A percentile compares a stretch with the other conserved stretches of the same genome.
phyloP scores from a whole-genome alignment of 1,284 basidiomycete genomes.

The Tilletia caries region DNA sequence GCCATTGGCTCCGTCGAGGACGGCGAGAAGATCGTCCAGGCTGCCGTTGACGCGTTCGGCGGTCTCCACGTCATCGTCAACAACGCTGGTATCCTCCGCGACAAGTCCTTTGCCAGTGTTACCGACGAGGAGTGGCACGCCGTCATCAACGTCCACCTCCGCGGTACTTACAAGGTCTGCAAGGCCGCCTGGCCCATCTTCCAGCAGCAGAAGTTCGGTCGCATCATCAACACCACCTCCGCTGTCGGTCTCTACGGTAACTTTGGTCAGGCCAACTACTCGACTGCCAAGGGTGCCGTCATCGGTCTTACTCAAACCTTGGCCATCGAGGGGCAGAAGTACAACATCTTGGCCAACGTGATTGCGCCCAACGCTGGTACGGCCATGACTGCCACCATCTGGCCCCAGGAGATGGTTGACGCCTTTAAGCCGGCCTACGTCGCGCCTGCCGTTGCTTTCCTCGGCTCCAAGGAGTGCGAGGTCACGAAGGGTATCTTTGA shows the following conservation, averaged over 20 bases:
- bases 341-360: constrained; percentile 80
- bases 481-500: constrained; percentile 80
- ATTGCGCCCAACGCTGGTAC: constrained; percentile 81
- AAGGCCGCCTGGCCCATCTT: constrained; percentile 97
- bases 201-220: constrained; percentile 93
- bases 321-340: constrained; percentile 86
- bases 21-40: constrained; percentile 83
- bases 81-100: constrained; percentile 87
- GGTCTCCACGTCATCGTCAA: constrained; percentile 81
- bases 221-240: constrained; percentile 90
- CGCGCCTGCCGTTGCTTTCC: constrained; percentile 84
- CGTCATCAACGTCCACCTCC: constrained; percentile 80
- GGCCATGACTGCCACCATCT: constrained; percentile 57
- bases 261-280: constrained; percentile 80
- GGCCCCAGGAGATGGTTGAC: constrained; percentile 87
- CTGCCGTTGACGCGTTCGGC: constrained; percentile 82
- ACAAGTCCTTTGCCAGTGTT: constrained; percentile 83
- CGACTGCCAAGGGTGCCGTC: constrained; percentile 84
- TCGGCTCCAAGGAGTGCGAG: constrained; percentile 76
- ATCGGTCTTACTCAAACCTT: constrained; percentile 84
- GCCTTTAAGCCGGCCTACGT: constrained; percentile 94
- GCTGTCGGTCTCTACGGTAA: constrained; percentile 89
- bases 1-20: constrained; percentile 84
- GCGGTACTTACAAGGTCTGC: constrained; percentile 63
- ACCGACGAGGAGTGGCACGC: constrained; percentile 90